A percentile compares a stretch with the other conserved stretches of the same genome.
phyloP scores from a whole-genome alignment of 164 flowering plant species.

The Vitis riparia region DNA sequence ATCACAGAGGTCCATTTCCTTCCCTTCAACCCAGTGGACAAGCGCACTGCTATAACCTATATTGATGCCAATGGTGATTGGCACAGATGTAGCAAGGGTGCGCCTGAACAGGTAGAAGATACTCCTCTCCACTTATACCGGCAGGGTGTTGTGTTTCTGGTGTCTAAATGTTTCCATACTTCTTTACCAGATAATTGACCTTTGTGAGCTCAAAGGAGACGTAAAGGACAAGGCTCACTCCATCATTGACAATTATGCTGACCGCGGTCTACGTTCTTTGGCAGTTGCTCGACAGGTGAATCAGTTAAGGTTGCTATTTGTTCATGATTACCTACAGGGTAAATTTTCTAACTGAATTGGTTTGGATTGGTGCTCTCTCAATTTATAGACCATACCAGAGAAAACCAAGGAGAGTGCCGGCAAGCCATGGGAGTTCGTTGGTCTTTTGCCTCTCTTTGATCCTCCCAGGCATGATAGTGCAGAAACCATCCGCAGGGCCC shows the following conservation, averaged over 20 bases:
- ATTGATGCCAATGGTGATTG: conserved; percentile 53
- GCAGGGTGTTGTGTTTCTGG: neutral
- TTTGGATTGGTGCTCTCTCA: neutral
- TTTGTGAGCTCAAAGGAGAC: conserved; percentile 60
- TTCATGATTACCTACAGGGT: neutral
- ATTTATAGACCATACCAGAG: conserved; percentile 55
- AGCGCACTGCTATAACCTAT: conserved; percentile 87
- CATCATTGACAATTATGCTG: conserved; percentile 58
- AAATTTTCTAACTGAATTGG: neutral
- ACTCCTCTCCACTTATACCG: neutral
- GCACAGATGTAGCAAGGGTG: conserved; percentile 84
- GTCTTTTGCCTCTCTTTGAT: conserved; percentile 84
- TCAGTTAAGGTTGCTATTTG: neutral
- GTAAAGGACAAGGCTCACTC: conserved; percentile 42
- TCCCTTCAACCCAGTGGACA: conserved; percentile 80
- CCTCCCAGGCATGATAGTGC: conserved; percentile 96
- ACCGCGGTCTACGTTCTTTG: conserved; percentile 81
- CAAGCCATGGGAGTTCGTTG: conserved; percentile 83
- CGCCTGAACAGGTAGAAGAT: conserved; percentile 72
- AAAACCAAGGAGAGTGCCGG: conserved; percentile 81
- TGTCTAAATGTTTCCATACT: neutral
- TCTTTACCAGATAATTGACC: conserved; percentile 63
- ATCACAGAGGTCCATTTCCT: conserved; percentile 72
- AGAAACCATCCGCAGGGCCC: conserved; percentile 88
- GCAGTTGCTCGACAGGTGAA: conserved; percentile 66